Base-by-base conservation (phyloP, 768 basidiomycete species). In the Amanita brunnescens region DNA sequence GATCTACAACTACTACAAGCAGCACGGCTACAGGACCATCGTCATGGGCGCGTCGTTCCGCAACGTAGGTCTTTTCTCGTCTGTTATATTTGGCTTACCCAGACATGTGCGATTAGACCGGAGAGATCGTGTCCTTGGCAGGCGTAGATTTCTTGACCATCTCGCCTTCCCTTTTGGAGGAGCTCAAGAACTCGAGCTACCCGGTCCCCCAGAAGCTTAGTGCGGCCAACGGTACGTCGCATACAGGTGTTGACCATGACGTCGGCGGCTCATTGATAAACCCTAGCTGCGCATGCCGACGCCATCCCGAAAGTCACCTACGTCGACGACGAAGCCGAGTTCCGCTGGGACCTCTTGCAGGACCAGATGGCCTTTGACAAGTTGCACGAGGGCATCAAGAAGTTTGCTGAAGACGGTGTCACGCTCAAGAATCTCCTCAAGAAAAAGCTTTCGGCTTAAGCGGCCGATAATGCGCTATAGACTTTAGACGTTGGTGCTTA, bases 1-100 rank as follows among this genome's bases (percentile, higher is more conserved):
- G 72, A 99, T 99, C 76, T 99, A 86, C 83, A 90, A 95, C 78
- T 98, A 93, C 71, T 99, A 99, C 83, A 98, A 97, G 80, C 93
- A 96, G 67, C 81, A 98, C 72, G 79, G 80, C 54, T 98, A 99
- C 81, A 91, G 93, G 63, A 99, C 96, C 60, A 97, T 99, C 70
- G 95, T 98, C 68, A 97, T 98, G 96, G 96, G 95, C 65, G 96
- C 96, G 54, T 95, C 92, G 29, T 97, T 99, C 93, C 89, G 96
- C 66, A 98, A 97, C 77, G 85, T 93, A 59, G 52, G 87, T 73
- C 2, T 14, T 32, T 9, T 4, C 10, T 43, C 6, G 5, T 40
- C 20, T 29, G 46, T 59, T 39, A 47, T 20, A 16, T 21, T 29
- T 8, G 18, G 20, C 21, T 52, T 20, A 33, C 49, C 24, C 13